Evolutionary conservation across 2,329 filamentous ascomycete genomes (phyloP), one percentile per base, ranked within the genome.

Genomic region (Cytospora mali): DNA sequence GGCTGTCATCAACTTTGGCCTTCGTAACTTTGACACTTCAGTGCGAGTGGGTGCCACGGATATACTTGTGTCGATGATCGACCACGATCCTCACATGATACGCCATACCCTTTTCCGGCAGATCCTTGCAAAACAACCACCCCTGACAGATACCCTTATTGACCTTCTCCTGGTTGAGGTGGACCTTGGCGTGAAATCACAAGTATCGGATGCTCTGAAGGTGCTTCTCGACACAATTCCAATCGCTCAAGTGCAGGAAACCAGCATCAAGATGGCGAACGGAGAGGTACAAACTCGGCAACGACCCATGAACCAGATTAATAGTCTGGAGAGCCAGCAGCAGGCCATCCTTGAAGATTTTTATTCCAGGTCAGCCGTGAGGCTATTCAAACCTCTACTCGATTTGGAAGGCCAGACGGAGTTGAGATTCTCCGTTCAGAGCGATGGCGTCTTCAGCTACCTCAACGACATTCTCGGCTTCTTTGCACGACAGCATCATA

Each of bases 61-160:
- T 69, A 93, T 98, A 35, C 78, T 99, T 55, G 91, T 97, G 9
- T 92, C 93, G 6, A 88, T 98, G 76, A 95, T 99, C 69, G 95
- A 99, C 70, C 93, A 98, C 72, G 95, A 99, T 70, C 90, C 94
- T 2, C 86, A 93, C 69, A 93, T 97, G 89, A 94, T 99, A 73
- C 90, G 95, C 55, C 88, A 90, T 68, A 96, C 94, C 60, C 93
- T 98, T 69, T 94, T 97, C 75, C 92, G 93, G 66, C 92, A 96
- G 68, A 89, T 97, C 66, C 89, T 90, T 67, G 93, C 97, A 67
- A 93, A 93, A 72, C 88, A 91, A 69, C 87, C 88, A 2, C 92
- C 92, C 5, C 77, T 99, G 59, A 97, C 93, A 1, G 95, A 98
- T 73, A 96, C 92, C 0, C 79, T 99, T 48, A 96, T 98, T 63